Evolutionary conservation across 331 rosid species (phyloP), one percentile per base, ranked within the genome.

Genomic region (Pyrus hybrid): DNA sequence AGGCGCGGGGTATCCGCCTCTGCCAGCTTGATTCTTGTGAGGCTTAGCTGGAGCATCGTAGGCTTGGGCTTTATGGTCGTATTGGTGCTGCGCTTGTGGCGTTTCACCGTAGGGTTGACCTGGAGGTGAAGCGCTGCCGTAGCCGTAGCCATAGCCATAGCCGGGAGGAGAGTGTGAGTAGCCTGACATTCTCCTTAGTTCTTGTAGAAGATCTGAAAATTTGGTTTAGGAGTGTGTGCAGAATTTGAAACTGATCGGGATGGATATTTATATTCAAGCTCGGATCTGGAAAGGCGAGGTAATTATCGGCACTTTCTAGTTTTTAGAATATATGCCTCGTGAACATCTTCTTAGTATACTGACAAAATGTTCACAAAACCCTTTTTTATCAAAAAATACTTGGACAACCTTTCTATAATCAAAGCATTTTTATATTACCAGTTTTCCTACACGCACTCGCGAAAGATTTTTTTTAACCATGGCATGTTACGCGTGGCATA

Each of bases 101-200:
- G 83, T 82, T 47, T 80, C 63, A 9, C 84, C 81, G 57, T 80
- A 69, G 1, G 74, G 67, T 21, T 63, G 41, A 2, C 43, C 68
- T 9, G 41, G 68, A 3, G 79, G 85, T 29, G 30, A 81, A 0
- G 78, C 73, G 26, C 83, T 79, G 83, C 88, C 83, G 76, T 83
- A 79, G 67, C 81, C 30, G 30, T 29, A 29, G 30, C 30, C 30
- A 29, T 83, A 76, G 67, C 81, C 85, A 85, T 88, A 85, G 53
- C 83, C 84, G 66, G 87, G 45, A 14, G 89, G 89, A 18, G 58
- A 86, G 54, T 88, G 83, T 20, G 86, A 80, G 68, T 90, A 88
- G 22, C 96, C 93, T 13, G 96, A 86, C 96, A 90, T 87, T 29
- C 18, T 13, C 74, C 16, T 2, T 14, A 12, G 23, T 29, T 30